Base-by-base conservation (phyloP, 1,284 basidiomycete genomes). In the Singerocomus inundabilis region DNA sequence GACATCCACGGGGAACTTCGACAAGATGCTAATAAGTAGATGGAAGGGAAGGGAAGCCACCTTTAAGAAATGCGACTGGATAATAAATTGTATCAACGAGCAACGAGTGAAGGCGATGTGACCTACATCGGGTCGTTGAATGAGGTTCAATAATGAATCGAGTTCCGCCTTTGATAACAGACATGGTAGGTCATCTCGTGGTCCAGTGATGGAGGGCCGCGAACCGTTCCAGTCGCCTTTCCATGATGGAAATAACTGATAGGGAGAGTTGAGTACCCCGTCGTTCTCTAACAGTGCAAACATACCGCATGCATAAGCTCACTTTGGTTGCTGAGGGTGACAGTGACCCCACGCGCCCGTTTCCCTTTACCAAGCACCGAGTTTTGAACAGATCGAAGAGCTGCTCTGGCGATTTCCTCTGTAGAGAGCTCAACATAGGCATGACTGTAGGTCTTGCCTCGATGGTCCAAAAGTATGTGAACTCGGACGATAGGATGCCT, bases 401-500 rank as follows among this genome's bases (percentile, higher is more conserved):
- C 83, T 29, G 78, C 75, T 43, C 82, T 80, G 8, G 85, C 84
- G 21, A 76, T 76, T 4, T 77, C 75, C 29, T 81, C 76, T 50
- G 77, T 73, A 16, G 71, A 69, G 55, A 89, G 79, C 64, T 91
- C 88, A 13, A 85, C 83, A 55, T 82, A 91, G 2, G 88, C 88
- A 66, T 91, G 88, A 54, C 83, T 88, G 47, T 85, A 73, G 0
- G 88, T 91, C 68, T 91, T 91, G 35, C 88, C 88, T 58, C 85
- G 84, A 34, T 77, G 72, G 57, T 91, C 88, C 43, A 91, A 76
- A 15, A 91, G 75, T 29, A 91, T 85, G 60, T 91, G 85, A 6
- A 83, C 84, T 40, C 80, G 78, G 42, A 80, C 73, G 15, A 87
- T 71, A 13, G 85, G 82, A 49, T 84, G 80, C 54, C 78, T 81